Evolutionary conservation across 129 eudicot species (phyloP).

Genomic region (Flaveria brownii): DNA sequence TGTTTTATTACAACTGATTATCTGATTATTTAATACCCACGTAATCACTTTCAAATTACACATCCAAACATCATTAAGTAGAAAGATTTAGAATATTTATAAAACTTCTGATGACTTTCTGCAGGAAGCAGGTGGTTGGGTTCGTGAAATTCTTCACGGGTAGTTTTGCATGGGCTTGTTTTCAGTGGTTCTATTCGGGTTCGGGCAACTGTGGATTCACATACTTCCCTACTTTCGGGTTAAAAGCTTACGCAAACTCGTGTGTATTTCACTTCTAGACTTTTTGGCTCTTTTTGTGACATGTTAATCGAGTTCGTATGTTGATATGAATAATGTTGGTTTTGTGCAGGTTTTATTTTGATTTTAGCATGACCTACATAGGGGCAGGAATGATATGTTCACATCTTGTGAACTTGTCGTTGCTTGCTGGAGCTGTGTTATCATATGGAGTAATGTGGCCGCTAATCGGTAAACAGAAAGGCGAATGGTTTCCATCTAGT

Average conservation of each 20-base stretch:
- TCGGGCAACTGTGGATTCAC: constrained; percentile 62
- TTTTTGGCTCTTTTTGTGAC: background rate
- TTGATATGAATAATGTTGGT: constrained; percentile 11
- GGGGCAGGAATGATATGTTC: constrained; percentile 99
- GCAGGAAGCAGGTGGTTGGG: constrained; percentile 71
- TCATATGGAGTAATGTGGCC: constrained; percentile 98
- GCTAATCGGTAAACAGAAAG: constrained; percentile 55
- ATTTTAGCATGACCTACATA: constrained; percentile 80
- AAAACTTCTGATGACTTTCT: background rate
- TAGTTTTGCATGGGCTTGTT: constrained; percentile 70
- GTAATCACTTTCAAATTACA: background rate
- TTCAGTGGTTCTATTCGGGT: constrained; percentile 79
- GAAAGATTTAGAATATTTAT: background rate
- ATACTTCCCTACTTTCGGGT: constrained; percentile 69
- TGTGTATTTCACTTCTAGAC: constrained; percentile 29
- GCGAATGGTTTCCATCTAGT: constrained; percentile 61
- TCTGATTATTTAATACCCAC: background rate
- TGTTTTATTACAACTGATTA: background rate
- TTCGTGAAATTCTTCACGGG: constrained; percentile 60
- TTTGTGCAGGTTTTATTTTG: constrained; percentile 87
- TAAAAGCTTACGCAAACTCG: constrained; percentile 67
- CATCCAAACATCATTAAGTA: background rate
- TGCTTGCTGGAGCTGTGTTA: constrained; percentile 82
- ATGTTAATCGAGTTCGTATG: background rate
- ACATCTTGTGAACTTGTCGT: constrained; percentile 83